Evolutionary conservation across 2,329 filamentous ascomycete genomes (phyloP), one percentile per base, ranked within the genome.

Genomic region (Periconia digitata): DNA sequence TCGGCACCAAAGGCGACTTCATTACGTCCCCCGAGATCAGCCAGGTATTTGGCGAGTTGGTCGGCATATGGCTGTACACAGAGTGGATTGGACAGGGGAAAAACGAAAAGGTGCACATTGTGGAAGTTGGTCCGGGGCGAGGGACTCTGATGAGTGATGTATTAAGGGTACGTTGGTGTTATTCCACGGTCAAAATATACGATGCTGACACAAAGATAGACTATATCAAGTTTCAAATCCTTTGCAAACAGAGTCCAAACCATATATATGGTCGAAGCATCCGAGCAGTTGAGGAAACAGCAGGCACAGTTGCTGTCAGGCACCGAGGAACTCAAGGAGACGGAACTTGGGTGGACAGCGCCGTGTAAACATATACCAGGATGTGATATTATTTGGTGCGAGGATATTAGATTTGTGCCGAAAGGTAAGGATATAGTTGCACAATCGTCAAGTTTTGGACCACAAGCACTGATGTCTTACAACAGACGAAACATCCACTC

Each of bases 121-220:
- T 99, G 64, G 94, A 99, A 72, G 85, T 97, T 58, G 94, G 94
- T 0, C 94, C 94, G 3, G 94, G 94, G 12, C 85, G 92, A 69
- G 94, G 94, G 13, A 99, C 94, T 13, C 76, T 99, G 61, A 99
- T 99, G 92, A 90, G 92, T 73, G 94, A 99, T 76, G 89, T 97
- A 74, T 74, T 99, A 58, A 81, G 94, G 62, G 90, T 94, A 78
- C 69, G 85, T 29, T 29, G 38, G 8, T 32, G 23, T 18, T 22
- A 45, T n/a, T 16, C 8, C 8, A 32, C 15, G 20, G 18, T 20
- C 16, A n/a, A 32, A 15, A 23, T 34, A 43, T 18, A 10, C 6
- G 15, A 45, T 7, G 42, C 58, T 66, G 41, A 64, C 51, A 22
- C 3, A 32, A 48, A 27, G 32, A 47, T 63, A 94, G 89, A 95